Base-by-base conservation (phyloP, 164 flowering plant genomes). In the Stephania cephalantha region DNA sequence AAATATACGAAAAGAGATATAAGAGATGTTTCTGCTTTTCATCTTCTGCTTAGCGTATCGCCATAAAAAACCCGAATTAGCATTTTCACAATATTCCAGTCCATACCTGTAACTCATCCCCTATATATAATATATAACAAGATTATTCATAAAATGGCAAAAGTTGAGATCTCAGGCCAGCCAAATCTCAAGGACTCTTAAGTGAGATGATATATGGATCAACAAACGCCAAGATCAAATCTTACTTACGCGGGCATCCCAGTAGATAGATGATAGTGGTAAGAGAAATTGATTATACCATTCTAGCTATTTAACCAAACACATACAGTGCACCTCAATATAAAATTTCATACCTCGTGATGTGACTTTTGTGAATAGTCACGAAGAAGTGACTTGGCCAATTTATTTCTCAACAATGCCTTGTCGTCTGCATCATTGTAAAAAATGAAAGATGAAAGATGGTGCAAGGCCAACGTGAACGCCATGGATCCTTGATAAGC, bases 391-490 rank as follows among this genome's bases (percentile, higher is more conserved):
- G 94, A 89, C 82, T 85, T 93, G 3, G 78, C 85, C 46, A 91
- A 84, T 79, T 87, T 90, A 73, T 86, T 87, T 48, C 87, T 84
- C 68, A 85, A 81, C 25, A 77, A 9, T 64, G 71, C 50, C 81
- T 84, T 86, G 70, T 82, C 85, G 64, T 52, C 77, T 25, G 80
- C n/a, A 67, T 46, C 42, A 65, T 18, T 6, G 15, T 79, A 69
- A 71, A 92, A 92, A 74, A 90, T 76, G 78, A 88, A 89, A 46
- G 87, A 85, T n/a, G 91, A 90, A 46, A 93, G 87, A 77, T 95
- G 97, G 81, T 95, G 99, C 81, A 93, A 67, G 46, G 80, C 95
- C 80, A 93, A 71, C 2, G 85, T 78, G 76, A 82, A 93, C 69
- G 94, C 74, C 29, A 87, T 46, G 58, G 97, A 90, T 73, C 83